Conservation (phyloP, 1,284 basidiomycete genomes). For the Naganishia liquefaciens region DNA sequence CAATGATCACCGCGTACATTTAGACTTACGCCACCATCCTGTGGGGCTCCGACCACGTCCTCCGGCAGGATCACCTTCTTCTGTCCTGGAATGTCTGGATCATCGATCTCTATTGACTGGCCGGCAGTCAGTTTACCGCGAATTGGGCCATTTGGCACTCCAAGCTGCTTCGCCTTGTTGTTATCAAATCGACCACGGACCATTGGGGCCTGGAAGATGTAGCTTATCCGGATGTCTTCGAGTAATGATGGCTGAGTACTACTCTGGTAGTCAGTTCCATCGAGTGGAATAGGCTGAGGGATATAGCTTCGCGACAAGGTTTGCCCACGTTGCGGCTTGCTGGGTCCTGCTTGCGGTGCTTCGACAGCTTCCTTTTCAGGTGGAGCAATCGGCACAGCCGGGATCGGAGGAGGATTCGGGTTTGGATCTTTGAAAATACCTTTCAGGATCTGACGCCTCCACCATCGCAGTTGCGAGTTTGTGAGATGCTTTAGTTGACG, state of each 20-base stretch:
- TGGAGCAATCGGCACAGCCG: background rate
- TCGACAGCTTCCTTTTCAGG: background rate
- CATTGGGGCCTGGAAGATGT: conserved; percentile 73
- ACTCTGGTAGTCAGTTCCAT: conserved; percentile 14
- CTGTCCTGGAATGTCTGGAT: conserved; percentile 58
- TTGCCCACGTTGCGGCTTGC: conserved; percentile 35
- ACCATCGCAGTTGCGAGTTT: conserved; percentile 36
- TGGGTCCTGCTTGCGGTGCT: conserved; percentile 38
- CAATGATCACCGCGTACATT: background rate
- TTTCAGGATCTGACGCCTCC: conserved; percentile 36
- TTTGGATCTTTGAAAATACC: conserved; percentile 36
- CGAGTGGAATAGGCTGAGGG: conserved; percentile 23
- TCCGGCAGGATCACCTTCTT: conserved; percentile 56
- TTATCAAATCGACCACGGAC: conserved; percentile 84
- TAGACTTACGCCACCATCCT: conserved; percentile 48
- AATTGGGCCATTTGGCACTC: conserved; percentile 64
- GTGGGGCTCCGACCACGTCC: conserved; percentile 51
- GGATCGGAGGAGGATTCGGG: background rate
- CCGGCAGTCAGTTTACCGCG: conserved; percentile 55
- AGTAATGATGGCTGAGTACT: conserved; percentile 12
- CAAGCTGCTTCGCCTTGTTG: conserved; percentile 65
- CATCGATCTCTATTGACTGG: conserved; percentile 52
- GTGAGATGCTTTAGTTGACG: conserved; percentile 31
- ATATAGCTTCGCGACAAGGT: conserved; percentile 10
- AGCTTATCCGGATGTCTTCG: conserved; percentile 55